Evolutionary conservation across 2,329 filamentous ascomycete species (phyloP).

Genomic region (Aspergillus sp.): DNA sequence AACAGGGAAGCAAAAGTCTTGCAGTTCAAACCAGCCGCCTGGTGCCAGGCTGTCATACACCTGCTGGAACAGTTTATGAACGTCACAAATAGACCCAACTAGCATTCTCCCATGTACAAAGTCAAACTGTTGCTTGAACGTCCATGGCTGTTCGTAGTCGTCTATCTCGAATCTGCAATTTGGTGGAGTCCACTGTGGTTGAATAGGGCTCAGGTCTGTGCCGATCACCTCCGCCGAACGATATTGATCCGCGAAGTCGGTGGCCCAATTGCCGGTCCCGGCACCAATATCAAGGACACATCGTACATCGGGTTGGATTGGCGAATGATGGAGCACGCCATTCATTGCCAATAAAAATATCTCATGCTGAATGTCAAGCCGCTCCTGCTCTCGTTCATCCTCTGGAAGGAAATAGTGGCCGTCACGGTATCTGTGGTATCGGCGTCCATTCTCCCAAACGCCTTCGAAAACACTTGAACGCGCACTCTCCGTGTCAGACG

Average conservation of each 20-base stretch:
- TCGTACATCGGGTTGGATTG: too few species aligned
- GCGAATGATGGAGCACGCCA: too few species aligned
- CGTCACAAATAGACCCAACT: constrained; percentile 13
- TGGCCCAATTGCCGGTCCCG: constrained; percentile 13
- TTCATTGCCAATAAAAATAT: too few species aligned
- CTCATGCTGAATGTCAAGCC: too few species aligned
- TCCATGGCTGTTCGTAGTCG: constrained; percentile 29
- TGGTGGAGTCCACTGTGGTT: constrained; percentile 40
- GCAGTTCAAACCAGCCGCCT: constrained; percentile 30
- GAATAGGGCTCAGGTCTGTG: constrained; percentile 51
- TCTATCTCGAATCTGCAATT: constrained; percentile 32
- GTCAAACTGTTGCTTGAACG: constrained; percentile 26
- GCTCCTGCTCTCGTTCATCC: too few species aligned
- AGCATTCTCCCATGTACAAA: constrained; percentile 30
- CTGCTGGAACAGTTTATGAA: constrained; percentile 11
- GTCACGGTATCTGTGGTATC: too few species aligned
- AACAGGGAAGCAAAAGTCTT: constrained; percentile 20
- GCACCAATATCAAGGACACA: too few species aligned
- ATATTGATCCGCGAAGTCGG: constrained; percentile 32
- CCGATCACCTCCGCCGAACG: constrained; percentile 47
- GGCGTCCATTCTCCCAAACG: too few species aligned
- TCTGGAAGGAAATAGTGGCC: too few species aligned
- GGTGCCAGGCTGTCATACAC: constrained; percentile 26
- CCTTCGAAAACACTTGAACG: too few species aligned
- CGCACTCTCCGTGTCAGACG: too few species aligned